Evolutionary conservation across 768 basidiomycete species (phyloP).

Genomic region (Kwoniella europaea): DNA sequence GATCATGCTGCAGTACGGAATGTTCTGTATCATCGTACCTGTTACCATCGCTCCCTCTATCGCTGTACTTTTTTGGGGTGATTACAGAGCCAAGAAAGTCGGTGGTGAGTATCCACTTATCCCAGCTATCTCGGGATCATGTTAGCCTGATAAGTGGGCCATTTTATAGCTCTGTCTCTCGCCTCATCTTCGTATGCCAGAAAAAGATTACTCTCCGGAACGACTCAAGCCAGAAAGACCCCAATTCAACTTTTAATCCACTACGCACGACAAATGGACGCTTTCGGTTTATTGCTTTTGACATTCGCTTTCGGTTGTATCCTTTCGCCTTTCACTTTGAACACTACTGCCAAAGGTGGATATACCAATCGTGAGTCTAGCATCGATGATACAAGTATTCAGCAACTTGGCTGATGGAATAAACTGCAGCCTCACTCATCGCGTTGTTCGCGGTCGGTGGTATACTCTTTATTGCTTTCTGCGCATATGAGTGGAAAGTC

Average conservation of each 20-base stretch:
- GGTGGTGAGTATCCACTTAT: constrained; percentile 9
- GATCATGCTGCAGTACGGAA: constrained; percentile 28
- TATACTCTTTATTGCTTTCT: constrained; percentile 59
- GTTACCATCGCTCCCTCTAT: constrained; percentile 41
- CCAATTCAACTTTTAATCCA: constrained; percentile 22
- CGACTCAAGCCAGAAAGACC: constrained; percentile 12
- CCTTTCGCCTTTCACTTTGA: constrained; percentile 50
- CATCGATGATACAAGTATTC: neutral
- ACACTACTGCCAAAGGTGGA: constrained; percentile 38
- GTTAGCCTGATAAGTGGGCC: neutral
- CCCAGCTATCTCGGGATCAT: neutral
- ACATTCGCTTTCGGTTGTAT: constrained; percentile 48
- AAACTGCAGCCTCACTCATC: constrained; percentile 57
- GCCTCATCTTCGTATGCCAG: constrained; percentile 42
- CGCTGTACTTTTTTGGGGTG: constrained; percentile 39
- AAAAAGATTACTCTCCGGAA: constrained; percentile 24
- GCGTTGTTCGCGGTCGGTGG: constrained; percentile 62
- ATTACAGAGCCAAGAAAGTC: constrained; percentile 36
- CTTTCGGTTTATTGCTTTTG: constrained; percentile 49
- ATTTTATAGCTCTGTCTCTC: constrained; percentile 31
- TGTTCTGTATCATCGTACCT: constrained; percentile 49
- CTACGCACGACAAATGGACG: constrained; percentile 42
- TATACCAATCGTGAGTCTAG: constrained; percentile 46
- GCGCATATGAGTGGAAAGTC: constrained; percentile 56
- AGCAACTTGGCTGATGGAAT: neutral